phyloP scores from a whole-genome alignment of 139 green algal genomes.

The Chlamydomonas asymmetrica region DNA sequence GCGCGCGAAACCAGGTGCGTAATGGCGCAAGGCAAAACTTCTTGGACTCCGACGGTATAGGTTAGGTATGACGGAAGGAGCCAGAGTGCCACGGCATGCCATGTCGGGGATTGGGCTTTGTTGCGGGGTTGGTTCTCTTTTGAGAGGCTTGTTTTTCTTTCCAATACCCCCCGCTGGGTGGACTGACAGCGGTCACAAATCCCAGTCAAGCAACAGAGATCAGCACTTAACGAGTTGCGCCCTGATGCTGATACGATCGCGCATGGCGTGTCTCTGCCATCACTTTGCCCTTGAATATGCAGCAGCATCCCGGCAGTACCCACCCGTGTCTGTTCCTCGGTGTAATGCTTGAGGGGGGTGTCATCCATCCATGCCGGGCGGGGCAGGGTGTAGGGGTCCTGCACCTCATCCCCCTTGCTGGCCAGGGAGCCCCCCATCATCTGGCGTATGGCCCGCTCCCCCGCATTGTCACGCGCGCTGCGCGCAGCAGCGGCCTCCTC shows the following conservation, averaged over 20 bases:
- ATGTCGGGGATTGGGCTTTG: no score
- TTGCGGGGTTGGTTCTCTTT: no score
- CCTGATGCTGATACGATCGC: no score
- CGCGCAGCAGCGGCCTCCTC: slow-evolving; percentile 18
- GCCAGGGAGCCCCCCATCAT: slow-evolving; percentile 60
- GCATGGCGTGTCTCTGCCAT: no score
- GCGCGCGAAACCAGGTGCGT: no score
- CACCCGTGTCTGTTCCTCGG: slow-evolving; percentile 36
- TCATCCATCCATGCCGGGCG: slow-evolving; percentile 49
- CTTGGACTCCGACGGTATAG: background rate
- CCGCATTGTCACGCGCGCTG: slow-evolving; percentile 7
- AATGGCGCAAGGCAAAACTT: background rate
- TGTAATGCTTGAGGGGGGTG: slow-evolving; percentile 49
- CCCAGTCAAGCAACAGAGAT: no score
- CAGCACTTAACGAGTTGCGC: no score
- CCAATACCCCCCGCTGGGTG: no score
- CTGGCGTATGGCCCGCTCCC: slow-evolving; percentile 38
- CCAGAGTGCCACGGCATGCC: no score
- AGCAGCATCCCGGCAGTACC: background rate
- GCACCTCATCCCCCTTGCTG: slow-evolving; percentile 7
- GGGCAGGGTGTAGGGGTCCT: slow-evolving; percentile 25
- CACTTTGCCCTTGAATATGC: no score
- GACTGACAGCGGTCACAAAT: no score
- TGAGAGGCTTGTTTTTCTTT: no score
- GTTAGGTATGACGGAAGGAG: background rate